A percentile compares a stretch with the other conserved stretches of the same genome.
Evolutionary conservation across 2,329 filamentous ascomycete genomes (phyloP).

Genomic region (Calonectria pseudoreteaudii): DNA sequence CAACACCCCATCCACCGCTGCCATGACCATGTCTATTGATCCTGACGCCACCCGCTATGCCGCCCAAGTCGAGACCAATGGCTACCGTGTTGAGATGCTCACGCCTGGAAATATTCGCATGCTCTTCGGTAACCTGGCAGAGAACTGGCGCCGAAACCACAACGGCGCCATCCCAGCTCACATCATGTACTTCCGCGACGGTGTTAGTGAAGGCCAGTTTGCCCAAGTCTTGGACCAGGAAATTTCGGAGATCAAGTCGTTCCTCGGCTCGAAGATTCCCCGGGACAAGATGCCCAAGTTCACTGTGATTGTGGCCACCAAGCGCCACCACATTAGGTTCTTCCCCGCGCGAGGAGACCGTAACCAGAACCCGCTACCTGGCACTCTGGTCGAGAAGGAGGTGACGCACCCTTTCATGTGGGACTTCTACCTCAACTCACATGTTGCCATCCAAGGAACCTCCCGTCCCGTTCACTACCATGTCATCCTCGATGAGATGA

Average conservation of each 20-base stretch:
- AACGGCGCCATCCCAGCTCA: constrained; percentile 66
- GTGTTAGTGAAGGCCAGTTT: constrained; percentile 90
- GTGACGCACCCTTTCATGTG: constrained; percentile 93
- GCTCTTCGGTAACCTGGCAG: constrained; percentile 74
- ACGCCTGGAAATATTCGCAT: constrained; percentile 71
- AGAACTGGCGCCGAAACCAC: constrained; percentile 73
- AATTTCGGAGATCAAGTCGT: constrained; percentile 75
- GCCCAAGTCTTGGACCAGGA: constrained; percentile 83
- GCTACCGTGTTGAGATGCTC: constrained; percentile 84
- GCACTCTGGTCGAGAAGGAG: constrained; percentile 87
- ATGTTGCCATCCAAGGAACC: constrained; percentile 89
- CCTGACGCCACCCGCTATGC: constrained; percentile 78
- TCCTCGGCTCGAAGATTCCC: constrained; percentile 58
- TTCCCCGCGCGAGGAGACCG: constrained; percentile 81
- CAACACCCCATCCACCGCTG: constrained; percentile 80
- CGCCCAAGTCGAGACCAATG: constrained; percentile 85
- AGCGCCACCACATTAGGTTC: constrained; percentile 94
- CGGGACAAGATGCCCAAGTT: constrained; percentile 69
- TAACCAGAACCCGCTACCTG: constrained; percentile 86
- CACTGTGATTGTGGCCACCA: constrained; percentile 89
- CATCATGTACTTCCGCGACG: constrained; percentile 93
- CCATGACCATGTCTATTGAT: constrained; percentile 87
- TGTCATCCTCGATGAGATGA: constrained; percentile 85
- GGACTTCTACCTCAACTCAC: constrained; percentile 79
- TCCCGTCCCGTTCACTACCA: constrained; percentile 93